These are phyloP conservation scores for Candida methanosorbosa DNA, from an alignment of 805 yeast species.

Conservation along the genomic window DNA sequence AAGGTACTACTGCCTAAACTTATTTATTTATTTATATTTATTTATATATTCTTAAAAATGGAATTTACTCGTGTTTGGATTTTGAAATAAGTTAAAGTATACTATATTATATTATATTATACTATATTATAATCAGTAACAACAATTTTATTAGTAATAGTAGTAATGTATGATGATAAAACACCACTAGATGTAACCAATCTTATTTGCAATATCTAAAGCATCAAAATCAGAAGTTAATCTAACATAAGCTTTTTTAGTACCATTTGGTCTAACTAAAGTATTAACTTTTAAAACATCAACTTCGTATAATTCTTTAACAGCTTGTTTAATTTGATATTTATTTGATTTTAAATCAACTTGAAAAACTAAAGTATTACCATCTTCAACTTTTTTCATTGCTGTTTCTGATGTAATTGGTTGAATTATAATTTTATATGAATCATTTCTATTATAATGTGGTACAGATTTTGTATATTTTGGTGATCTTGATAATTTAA, in stretches of 20 bases:
- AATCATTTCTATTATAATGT: slow-evolving; percentile 94
- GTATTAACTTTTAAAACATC: slow-evolving; percentile 94
- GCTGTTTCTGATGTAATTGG: slow-evolving; percentile 98
- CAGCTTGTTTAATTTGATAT: slow-evolving; percentile 96
- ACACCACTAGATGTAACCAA: slow-evolving; percentile 98
- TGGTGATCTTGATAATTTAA: slow-evolving; percentile 89
- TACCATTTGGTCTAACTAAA: slow-evolving; percentile 96
- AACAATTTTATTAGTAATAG: neutral
- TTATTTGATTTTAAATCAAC: slow-evolving; percentile 97
- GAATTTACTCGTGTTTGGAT: neutral
- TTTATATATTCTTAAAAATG: neutral
- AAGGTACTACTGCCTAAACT: neutral
- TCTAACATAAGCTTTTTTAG: slow-evolving; percentile 99
- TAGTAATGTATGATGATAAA: too few relatives aligned
- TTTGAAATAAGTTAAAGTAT: neutral
- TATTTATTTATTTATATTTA: neutral
- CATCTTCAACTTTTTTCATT: slow-evolving; percentile 98
- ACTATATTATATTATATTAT: neutral
- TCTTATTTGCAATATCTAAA: slow-evolving; percentile 98
- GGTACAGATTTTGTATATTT: slow-evolving; percentile 96
- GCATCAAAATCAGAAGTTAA: slow-evolving; percentile 99
- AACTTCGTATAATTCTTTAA: slow-evolving; percentile 96
- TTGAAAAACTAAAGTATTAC: slow-evolving; percentile 98
- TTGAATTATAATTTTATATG: slow-evolving; percentile 86
- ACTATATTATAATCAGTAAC: neutral